Evolutionary conservation across 345 rosid genomes (phyloP).

Genomic region (Pistacia integerrima): DNA sequence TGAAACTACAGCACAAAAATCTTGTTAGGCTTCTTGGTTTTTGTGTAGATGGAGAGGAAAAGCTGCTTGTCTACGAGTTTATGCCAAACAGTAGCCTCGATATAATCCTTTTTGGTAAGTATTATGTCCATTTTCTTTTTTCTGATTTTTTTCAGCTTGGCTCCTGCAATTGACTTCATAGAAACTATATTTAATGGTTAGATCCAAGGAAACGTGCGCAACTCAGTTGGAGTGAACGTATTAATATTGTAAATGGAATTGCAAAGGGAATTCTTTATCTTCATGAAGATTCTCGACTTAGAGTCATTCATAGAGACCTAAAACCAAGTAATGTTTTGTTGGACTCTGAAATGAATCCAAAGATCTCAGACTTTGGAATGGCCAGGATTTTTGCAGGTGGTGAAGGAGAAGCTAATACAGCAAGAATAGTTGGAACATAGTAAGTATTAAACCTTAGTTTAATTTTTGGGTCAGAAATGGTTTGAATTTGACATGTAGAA

Average conservation of each 20-base stretch:
- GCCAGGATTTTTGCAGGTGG: conserved; percentile 43
- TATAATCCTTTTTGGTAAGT: conserved; percentile 42
- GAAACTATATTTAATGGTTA: background rate
- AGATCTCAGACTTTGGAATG: conserved; percentile 64
- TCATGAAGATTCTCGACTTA: conserved; percentile 54
- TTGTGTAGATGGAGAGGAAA: conserved; percentile 38
- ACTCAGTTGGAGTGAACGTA: conserved; percentile 29
- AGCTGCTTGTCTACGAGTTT: conserved; percentile 53
- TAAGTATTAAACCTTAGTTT: conserved; percentile 16
- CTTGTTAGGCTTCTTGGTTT: conserved; percentile 62
- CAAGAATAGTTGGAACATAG: conserved; percentile 28
- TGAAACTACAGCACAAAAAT: conserved; percentile 57
- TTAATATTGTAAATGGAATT: conserved; percentile 29
- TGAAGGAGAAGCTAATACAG: conserved; percentile 40
- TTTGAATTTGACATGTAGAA: background rate
- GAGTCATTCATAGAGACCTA: conserved; percentile 58
- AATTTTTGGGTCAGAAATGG: background rate
- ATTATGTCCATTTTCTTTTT: background rate
- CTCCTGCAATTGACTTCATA: background rate
- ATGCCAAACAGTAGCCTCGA: conserved; percentile 60
- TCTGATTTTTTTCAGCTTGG: background rate
- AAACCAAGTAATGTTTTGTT: conserved; percentile 59
- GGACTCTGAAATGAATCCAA: conserved; percentile 52
- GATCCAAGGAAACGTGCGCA: conserved; percentile 24
- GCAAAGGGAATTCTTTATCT: conserved; percentile 43